Conservation (phyloP, 306 rosid species). For the Sophora flavescens region DNA sequence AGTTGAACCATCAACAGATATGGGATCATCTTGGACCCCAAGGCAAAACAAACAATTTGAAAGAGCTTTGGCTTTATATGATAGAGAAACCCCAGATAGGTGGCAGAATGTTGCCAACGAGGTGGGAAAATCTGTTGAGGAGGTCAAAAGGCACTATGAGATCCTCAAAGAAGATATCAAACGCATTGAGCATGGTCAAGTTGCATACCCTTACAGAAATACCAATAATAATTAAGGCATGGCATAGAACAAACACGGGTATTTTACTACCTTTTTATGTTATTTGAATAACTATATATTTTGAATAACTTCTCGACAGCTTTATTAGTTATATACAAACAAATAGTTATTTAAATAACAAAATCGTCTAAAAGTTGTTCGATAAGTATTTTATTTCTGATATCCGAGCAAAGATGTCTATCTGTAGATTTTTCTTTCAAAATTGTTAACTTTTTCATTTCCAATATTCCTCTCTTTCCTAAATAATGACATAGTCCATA, state of each 20-base stretch:
- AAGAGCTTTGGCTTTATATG: slow-evolving; percentile 71
- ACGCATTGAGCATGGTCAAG: slow-evolving; percentile 70
- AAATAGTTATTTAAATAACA: too few species aligned
- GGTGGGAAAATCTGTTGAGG: slow-evolving; percentile 77
- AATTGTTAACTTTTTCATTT: background rate
- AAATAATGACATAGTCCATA: background rate
- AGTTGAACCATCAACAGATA: background rate
- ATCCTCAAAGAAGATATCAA: slow-evolving; percentile 71
- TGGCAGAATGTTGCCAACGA: slow-evolving; percentile 79
- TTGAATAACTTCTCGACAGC: too few species aligned
- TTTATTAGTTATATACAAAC: too few species aligned
- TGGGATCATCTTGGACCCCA: slow-evolving; percentile 81
- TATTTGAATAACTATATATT: too few species aligned
- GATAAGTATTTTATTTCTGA: background rate
- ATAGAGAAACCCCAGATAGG: slow-evolving; percentile 78
- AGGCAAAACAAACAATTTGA: slow-evolving; percentile 77
- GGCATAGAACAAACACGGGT: slow-evolving; percentile 36
- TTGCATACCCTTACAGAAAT: slow-evolving; percentile 72
- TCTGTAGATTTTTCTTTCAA: background rate
- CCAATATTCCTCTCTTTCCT: background rate
- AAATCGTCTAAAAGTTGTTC: too few species aligned
- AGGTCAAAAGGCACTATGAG: slow-evolving; percentile 79
- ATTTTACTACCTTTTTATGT: too few species aligned
- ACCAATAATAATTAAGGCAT: slow-evolving; percentile 14
- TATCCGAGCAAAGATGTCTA: background rate